Evolutionary conservation across 148 eudicot genomes (phyloP), one percentile per base, ranked within the genome.

Genomic region (Fallopia convolvulus): DNA sequence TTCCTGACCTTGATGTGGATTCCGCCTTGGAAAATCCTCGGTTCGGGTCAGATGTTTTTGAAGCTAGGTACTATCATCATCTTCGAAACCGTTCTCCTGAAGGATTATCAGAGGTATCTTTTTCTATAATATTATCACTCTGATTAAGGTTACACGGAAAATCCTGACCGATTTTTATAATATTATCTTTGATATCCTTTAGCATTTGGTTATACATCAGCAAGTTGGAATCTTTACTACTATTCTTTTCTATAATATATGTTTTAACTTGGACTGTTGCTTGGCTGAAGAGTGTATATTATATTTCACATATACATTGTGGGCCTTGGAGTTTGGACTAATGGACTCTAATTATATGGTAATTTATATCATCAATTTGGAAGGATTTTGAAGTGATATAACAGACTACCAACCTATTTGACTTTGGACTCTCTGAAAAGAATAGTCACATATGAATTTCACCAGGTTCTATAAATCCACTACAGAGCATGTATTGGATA

Each of bases 61-160:
- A 86, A 82, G 84, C 95, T 77, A 88, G 93, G 72, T 86, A 86
- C 81, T 88, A 85, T 82, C 93, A 87, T 72, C 96, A 92, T 84
- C 79, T 87, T 74, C 88, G 96, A 52, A 89, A 89, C 85, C 88
- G 82, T 75, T 82, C 88, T 76, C 95, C 91, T 10, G 96, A 94
- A 46, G 90, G 85, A 46, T 79, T 92, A 80, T 90, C 92, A 13
- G 97, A 94, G 99, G 99, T 94, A 70, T 75, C 89, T 81, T 66
- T 66, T 49, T 20, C 52, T 2, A 40, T 12, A 39, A 26, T 50
- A 8, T 61, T 21, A 15, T 15, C 30, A 26, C 4, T 77, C 18
- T 61, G 32, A 41, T 61, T 56, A 23, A 52, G 58, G 40, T 52
- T 56, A 42, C 32, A 17, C 7, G 72, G 44, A 18, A 33, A 68